Base-by-base conservation (phyloP, 768 basidiomycete species). In the Coprinellus aureogranulatus region DNA sequence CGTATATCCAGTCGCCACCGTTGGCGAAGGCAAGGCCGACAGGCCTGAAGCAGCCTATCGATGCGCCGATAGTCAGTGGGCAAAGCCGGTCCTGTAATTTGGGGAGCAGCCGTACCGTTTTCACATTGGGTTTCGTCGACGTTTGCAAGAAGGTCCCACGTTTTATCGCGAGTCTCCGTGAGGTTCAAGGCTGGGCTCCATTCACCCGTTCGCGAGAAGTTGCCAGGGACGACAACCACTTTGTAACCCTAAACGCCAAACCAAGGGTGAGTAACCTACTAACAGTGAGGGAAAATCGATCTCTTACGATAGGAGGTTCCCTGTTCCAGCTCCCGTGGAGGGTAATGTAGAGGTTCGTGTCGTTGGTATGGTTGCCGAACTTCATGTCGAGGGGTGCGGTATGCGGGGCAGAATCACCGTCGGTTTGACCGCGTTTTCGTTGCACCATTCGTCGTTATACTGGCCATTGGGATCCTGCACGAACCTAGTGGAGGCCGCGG, bases 171-270 rank as follows among this genome's bases (percentile, higher is more conserved):
- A 11, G 34, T 57, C 25, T 40, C 48, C 18, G 47, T n/a, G 16
- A 57, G 48, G 37, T 37, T 50, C 3, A 8, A 25, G 2, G 34
- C 20, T 9, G 55, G 55, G 27, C 30, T 23, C 55, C 55, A 57
- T 50, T 49, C 46, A 2, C 55, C 55, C n/a, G 47, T 49, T 14
- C 23, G 23, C 30, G 55, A 57, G 37, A 40, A 57, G 20, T 49
- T 34, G 2, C 55, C 55, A 9, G 55, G 47, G 22, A 57, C 39
- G 23, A 30, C 55, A 22, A 57, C 55, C 22, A 57, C 55, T 51
- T 57, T 57, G 47, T 57, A 57, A 10, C 55, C 55, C 55, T 57
- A n/a, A n/a, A n/a, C n/a, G n/a, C n/a, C n/a, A n/a, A n/a, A n/a
- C n/a, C n/a, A n/a, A n/a, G n/a, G n/a, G n/a, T n/a, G n/a, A n/a